Percentiles rank a stretch among this genome's conserved stretches.
phyloP scores from a whole-genome alignment of 2,329 filamentous ascomycete species.

The Graphilbum ipis-grandicollis region DNA sequence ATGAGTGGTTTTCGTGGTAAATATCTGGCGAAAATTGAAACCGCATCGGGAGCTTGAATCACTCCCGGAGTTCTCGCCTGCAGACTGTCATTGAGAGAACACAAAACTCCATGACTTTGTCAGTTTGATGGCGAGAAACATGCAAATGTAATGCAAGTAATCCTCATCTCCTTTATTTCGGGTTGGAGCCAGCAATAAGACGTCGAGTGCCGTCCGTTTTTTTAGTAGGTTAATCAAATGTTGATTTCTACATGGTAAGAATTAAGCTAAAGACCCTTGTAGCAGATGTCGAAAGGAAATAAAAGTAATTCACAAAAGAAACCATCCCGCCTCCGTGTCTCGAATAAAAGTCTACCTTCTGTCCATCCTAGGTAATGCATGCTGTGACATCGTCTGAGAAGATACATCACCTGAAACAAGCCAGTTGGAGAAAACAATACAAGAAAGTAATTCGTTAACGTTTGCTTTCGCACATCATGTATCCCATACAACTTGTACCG shows the following conservation, averaged over 20 bases:
- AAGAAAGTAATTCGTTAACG: too few relatives aligned
- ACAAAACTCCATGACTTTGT: constrained; percentile 40
- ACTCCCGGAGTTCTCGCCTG: constrained; percentile 50
- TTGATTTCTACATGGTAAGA: constrained; percentile 6
- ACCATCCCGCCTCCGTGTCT: neutral
- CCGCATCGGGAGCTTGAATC: constrained; percentile 24
- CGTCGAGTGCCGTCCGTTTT: too few relatives aligned
- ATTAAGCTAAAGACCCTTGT: neutral
- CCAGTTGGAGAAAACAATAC: too few relatives aligned
- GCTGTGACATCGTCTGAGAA: too few relatives aligned
- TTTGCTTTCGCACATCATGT: too few relatives aligned
- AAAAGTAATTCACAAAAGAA: neutral
- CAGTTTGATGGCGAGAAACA: constrained; percentile 83
- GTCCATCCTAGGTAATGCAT: too few relatives aligned
- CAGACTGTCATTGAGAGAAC: constrained; percentile 63
- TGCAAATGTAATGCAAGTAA: constrained; percentile 10
- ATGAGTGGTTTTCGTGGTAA: constrained; percentile 72
- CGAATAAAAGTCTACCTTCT: too few relatives aligned
- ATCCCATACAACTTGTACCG: too few relatives aligned
- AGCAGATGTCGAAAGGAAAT: constrained; percentile 5
- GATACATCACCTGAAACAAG: too few relatives aligned
- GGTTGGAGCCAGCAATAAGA: too few relatives aligned
- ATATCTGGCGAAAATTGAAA: constrained; percentile 77
- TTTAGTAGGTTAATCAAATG: too few relatives aligned
- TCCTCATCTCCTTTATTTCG: too few relatives aligned